These are phyloP conservation scores for Saccharomyces hybrid DNA, from an alignment of 1,139 yeast genomes.

Conservation along the genomic window DNA sequence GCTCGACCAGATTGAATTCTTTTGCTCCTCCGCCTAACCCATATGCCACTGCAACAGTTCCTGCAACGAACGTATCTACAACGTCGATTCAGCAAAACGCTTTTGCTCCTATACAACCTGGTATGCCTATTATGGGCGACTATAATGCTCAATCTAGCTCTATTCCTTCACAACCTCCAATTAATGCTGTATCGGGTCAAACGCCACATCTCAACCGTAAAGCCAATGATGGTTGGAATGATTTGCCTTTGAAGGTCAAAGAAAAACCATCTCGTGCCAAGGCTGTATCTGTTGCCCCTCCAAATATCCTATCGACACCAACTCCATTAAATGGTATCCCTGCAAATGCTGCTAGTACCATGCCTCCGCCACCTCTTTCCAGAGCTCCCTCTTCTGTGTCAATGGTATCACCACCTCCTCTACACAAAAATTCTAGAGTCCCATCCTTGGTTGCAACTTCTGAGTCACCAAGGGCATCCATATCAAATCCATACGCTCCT, in stretches of 20 bases:
- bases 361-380: constrained; percentile 22
- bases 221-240: constrained; percentile 90
- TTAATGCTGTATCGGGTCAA: constrained; percentile 28
- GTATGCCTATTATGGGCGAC: neutral
- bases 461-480: constrained; percentile 20
- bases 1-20: constrained; percentile 2
- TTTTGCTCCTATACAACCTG: neutral
- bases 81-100: constrained; percentile 8
- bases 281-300: constrained; percentile 29
- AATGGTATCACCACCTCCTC: constrained; percentile 19
- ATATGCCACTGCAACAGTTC: constrained; percentile 27
- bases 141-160: neutral
- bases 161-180: constrained; percentile 13
- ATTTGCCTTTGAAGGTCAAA: constrained; percentile 66
- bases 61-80: constrained; percentile 11
- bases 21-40: constrained; percentile 29
- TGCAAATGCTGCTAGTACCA: constrained; percentile 5
- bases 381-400: constrained; percentile 21
- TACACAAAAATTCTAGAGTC: constrained; percentile 17
- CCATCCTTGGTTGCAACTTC: constrained; percentile 11
- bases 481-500: constrained; percentile 38
- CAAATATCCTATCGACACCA: constrained; percentile 13
- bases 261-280: constrained; percentile 43
- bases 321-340: constrained; percentile 9
- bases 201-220: constrained; percentile 38